These are phyloP conservation scores for Myxozyma lipomycoides DNA, from an alignment of 805 yeast species.

Conservation along the genomic window DNA sequence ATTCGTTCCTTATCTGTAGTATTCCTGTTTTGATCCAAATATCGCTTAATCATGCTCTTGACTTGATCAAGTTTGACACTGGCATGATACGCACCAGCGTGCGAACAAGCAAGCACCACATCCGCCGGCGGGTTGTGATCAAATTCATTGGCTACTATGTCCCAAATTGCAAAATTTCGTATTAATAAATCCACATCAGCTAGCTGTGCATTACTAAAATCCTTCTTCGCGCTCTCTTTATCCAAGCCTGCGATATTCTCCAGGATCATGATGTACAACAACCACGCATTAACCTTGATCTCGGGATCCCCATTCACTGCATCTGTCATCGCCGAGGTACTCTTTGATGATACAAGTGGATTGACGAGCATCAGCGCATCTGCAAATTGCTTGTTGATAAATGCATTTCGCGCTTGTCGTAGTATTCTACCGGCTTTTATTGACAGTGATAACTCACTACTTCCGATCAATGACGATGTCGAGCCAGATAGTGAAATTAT, in stretches of 20 bases:
- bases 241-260: slow-evolving; percentile 12
- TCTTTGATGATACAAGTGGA: slow-evolving; percentile 8
- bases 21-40: not conserved
- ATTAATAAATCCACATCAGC: not conserved
- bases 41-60: not conserved
- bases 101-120: too few relatives aligned
- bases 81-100: not conserved
- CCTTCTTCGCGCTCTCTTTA: not conserved
- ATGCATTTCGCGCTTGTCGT: slow-evolving; percentile 5
- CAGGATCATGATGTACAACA: slow-evolving; percentile 17
- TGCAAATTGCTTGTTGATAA: slow-evolving; percentile 20
- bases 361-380: slow-evolving; percentile 9
- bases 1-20: too few relatives aligned
- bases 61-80: not conserved
- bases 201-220: slow-evolving; percentile 10
- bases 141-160: not conserved
- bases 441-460: too few relatives aligned
- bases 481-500: slow-evolving; percentile 7
- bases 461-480: slow-evolving; percentile 1
- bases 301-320: not conserved
- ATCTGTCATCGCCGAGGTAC: slow-evolving; percentile 3
- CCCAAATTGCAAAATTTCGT: slow-evolving; percentile 9
- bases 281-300: slow-evolving; percentile 13
- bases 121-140: not conserved
- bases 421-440: slow-evolving; percentile 3